Conservation (phyloP, 352 stramenopile genomes). For the Phytophthora palmivora region DNA sequence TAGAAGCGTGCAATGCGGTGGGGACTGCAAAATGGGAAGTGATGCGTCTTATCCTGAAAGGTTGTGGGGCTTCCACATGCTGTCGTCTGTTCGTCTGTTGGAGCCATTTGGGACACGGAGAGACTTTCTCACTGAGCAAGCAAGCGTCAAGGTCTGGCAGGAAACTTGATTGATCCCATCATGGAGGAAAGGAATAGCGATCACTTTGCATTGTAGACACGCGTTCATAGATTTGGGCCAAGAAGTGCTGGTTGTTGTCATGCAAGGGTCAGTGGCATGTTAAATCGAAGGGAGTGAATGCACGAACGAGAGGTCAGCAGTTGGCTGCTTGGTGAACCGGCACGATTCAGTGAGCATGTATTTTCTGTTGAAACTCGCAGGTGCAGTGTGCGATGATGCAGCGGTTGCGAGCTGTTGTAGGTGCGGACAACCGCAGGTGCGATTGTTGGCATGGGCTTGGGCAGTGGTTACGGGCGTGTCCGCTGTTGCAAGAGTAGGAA, state of each 20-base stretch:
- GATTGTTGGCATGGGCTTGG: no score
- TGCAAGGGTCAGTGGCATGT: no score
- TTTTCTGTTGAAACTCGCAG: no score
- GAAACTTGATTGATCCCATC: conserved; percentile 16
- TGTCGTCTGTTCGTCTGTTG: conserved; percentile 24
- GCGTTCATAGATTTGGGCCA: no score
- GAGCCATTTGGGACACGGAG: conserved; percentile 10
- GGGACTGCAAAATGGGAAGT: conserved; percentile 8
- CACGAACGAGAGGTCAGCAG: background rate
- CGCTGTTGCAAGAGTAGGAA: no score
- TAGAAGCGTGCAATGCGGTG: background rate
- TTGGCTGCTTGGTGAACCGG: background rate
- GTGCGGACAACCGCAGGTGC: no score
- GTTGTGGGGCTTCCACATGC: conserved; percentile 1
- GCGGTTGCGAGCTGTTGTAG: no score
- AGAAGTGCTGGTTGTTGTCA: no score
- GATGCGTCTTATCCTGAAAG: conserved; percentile 14
- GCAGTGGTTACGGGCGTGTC: no score
- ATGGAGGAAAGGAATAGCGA: conserved; percentile 2
- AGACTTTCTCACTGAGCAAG: conserved; percentile 8
- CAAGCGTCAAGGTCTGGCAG: background rate
- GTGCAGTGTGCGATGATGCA: no score
- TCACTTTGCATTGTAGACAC: background rate
- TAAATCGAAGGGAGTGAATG: no score
- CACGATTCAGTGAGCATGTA: background rate